phyloP scores from a whole-genome alignment of 2,329 filamentous ascomycete species.

The Hypoxylon sp. region DNA sequence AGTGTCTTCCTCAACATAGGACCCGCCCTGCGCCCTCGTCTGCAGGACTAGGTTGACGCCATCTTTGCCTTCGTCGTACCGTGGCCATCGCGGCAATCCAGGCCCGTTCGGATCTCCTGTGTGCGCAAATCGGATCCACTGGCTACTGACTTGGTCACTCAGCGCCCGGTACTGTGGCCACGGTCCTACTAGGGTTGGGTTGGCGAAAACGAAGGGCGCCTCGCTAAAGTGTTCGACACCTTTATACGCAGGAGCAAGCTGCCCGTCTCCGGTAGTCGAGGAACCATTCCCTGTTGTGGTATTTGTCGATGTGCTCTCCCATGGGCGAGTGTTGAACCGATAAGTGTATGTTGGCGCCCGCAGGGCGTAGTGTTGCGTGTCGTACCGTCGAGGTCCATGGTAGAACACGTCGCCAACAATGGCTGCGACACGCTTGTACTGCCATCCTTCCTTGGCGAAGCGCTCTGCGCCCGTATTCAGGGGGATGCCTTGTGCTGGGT shows the following conservation, averaged over 20 bases:
- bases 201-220: conserved; percentile 56
- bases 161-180: conserved; percentile 46
- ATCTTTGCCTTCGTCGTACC: conserved; percentile 44
- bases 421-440: conserved; percentile 67
- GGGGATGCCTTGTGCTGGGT: conserved; percentile 63
- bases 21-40: conserved; percentile 48
- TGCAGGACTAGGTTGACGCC: conserved; percentile 52
- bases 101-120: conserved; percentile 47
- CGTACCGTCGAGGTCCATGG: conserved; percentile 66
- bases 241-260: conserved; percentile 51
- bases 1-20: conserved; percentile 52
- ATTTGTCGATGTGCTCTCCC: conserved; percentile 55
- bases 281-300: conserved; percentile 50
- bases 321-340: conserved; percentile 67
- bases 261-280: conserved; percentile 14
- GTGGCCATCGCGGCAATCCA: conserved; percentile 48
- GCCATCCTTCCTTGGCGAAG: conserved; percentile 55
- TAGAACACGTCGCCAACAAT: conserved; percentile 67
- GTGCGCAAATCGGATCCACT: conserved; percentile 50
- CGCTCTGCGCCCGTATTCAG: conserved; percentile 54
- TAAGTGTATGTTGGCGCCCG: conserved; percentile 68
- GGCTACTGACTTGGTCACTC: conserved; percentile 47
- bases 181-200: conserved; percentile 44
- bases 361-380: conserved; percentile 65
- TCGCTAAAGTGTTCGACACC: conserved; percentile 56